These are phyloP conservation scores for Pseudopithomyces chartarum DNA, from an alignment of 2,329 filamentous ascomycete genomes.

Conservation along the genomic window DNA sequence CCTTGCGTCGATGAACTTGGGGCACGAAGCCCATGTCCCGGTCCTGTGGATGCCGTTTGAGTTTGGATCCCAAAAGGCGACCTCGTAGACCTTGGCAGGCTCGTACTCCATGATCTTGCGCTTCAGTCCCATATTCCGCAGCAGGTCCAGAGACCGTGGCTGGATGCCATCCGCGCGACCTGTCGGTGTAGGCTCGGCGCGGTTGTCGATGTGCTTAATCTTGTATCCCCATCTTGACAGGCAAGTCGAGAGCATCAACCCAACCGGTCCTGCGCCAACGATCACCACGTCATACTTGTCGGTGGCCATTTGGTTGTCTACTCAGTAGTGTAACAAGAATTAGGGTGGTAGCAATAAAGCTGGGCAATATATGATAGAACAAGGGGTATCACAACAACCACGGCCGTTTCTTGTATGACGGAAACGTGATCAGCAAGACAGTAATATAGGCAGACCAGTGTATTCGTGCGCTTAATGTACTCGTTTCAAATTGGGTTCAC, in stretches of 20 bases:
- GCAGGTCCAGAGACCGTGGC: conserved; percentile 82
- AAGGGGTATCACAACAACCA: neutral
- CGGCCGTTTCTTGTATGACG: neutral
- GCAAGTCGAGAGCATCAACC: conserved; percentile 84
- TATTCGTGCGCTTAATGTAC: conserved; percentile 13
- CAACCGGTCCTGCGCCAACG: conserved; percentile 86
- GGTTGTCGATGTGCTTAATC: conserved; percentile 93
- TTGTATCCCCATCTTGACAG: conserved; percentile 92
- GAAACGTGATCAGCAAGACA: neutral
- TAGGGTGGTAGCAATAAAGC: neutral
- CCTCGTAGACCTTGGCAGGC: conserved; percentile 81
- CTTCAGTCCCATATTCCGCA: conserved; percentile 90
- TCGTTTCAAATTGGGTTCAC: neutral
- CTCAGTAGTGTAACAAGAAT: conserved; percentile 12
- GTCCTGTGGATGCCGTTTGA: conserved; percentile 62
- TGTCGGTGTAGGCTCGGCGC: conserved; percentile 80
- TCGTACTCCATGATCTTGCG: conserved; percentile 84
- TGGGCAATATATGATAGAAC: neutral
- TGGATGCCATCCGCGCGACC: conserved; percentile 92
- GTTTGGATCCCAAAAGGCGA: conserved; percentile 68
- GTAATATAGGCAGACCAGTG: conserved; percentile 1
- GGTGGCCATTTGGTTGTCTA: conserved; percentile 18
- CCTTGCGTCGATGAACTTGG: conserved; percentile 73
- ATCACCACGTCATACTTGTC: conserved; percentile 75
- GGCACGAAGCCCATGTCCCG: conserved; percentile 83